Evolutionary conservation across 2,329 filamentous ascomycete genomes (phyloP), one percentile per base, ranked within the genome.

Genomic region (Sodiomyces alkalinus): DNA sequence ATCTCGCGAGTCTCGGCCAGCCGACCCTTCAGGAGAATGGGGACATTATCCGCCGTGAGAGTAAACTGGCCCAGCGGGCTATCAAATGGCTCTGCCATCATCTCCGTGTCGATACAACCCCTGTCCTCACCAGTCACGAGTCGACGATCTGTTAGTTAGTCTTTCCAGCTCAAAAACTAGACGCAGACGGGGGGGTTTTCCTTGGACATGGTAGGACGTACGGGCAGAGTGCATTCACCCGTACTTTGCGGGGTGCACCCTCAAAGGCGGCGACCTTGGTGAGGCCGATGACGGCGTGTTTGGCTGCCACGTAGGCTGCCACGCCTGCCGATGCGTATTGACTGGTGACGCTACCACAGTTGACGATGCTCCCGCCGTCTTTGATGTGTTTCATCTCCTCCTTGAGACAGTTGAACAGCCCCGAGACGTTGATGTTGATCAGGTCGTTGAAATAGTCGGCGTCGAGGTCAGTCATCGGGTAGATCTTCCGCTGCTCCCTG

Each of bases 321-420:
- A 50, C 52, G 19, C 47, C 31, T 0, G 52, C 36, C 17, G 40
- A 37, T 5, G 38, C 33, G 30, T 37, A 37, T 20, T 33, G 35
- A 6, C 41, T 41, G 26, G 38, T 40, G 22, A 57, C 49, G 35
- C 52, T 56, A 15, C 52, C 40, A 17, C 54, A 48, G 41, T 56
- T 62, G 32, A 63, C 59, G 26, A 63, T 59, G 37, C 57, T 56
- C 0, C 55, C 56, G 2, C 47, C 45, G 2, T 44, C 39, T 1
- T 47, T 43, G 25, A 41, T 33, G 17, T 39, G 36, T 22, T 38
- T 36, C 35, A 42, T 36, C 33, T 42, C 21, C 16, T 39, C 32
- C 27, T 37, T 38, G 10, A 42, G 22, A 18, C 39, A 41, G 5
- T 41, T 34, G 9, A 39, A 38, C 2, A 39, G 38, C 11, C 40